These are phyloP conservation scores for Cruciata laevipes DNA, from an alignment of 257 asterid genomes.

Conservation along the genomic window DNA sequence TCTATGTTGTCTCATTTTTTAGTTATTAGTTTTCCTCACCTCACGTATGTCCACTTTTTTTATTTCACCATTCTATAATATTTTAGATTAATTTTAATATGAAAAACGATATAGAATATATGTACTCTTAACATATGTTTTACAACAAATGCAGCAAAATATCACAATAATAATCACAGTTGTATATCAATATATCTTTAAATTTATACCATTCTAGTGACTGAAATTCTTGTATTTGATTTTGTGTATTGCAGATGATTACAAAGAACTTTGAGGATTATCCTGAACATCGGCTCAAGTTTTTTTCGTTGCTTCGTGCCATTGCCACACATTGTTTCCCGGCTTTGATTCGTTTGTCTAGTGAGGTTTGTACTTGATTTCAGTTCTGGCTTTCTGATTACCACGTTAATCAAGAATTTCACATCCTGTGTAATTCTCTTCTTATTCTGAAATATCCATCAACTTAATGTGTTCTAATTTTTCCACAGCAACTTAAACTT, in stretches of 20 bases:
- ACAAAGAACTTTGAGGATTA: constrained; percentile 96
- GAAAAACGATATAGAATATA: no score
- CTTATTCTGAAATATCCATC: background rate
- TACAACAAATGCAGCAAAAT: no score
- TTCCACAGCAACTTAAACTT: constrained; percentile 81
- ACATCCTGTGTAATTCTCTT: background rate
- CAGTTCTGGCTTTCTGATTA: background rate
- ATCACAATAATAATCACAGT: no score
- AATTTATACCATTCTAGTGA: background rate
- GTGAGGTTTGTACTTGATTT: constrained; percentile 49
- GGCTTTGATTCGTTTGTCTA: constrained; percentile 80
- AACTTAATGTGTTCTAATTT: constrained; percentile 12
- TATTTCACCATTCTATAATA: no score
- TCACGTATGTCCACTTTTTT: background rate
- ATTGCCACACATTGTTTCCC: constrained; percentile 90
- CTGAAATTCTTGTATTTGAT: background rate
- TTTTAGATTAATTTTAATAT: no score
- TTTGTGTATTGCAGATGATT: constrained; percentile 61
- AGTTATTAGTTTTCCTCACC: background rate
- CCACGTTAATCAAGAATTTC: background rate
- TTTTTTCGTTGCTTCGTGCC: constrained; percentile 88
- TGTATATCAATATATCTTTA: no score
- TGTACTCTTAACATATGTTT: no score
- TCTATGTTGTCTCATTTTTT: no score
- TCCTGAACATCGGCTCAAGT: constrained; percentile 98